Base-by-base conservation (phyloP, 2,329 filamentous ascomycete species). In the Purpureocillium lavendulum region DNA sequence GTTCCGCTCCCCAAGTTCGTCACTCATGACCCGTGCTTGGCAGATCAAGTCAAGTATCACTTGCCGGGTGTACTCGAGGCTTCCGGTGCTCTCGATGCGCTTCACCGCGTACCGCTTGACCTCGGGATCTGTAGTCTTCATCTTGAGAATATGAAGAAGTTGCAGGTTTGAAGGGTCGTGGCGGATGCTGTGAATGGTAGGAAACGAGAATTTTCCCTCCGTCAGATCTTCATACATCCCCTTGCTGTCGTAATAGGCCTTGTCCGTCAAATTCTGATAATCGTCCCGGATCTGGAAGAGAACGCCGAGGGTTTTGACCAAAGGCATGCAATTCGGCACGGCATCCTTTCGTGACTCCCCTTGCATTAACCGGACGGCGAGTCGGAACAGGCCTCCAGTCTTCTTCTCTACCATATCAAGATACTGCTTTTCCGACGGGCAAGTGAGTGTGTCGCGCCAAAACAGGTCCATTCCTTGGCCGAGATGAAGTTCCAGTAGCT, bases 391-490 rank as follows among this genome's bases (percentile, higher is more conserved):
- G 0, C 85, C 86, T 31, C 85, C 85, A 0, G 85, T 90, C 63
- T 90, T 90, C 64, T 89, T 87, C 47, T 75, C 75, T 13, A 90
- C 84, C 85, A 90, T 89, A 57, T 88, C 81, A 14, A 89, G 71
- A 60, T 90, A 90, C 60, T 89, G 84, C 48, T 85, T 82, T 61
- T 88, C 84, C 36, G 74, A 82, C 6, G 85, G 85, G 59, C 83
- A 88, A 16, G 79, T 86, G 41, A 88, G 65, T 15, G 78, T 84
- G 62, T 89, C 84, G 41, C 84, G 73, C 85, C 86, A 92, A 64
- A 83, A 88, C 28, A 92, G 70, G 53, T 92, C 86, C 82, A 89
- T 87, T 43, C 86, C 84, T 61, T 90, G 85, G 12, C 86, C 86
- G 16, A 83, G 69, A 60, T 90, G 85, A 35, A 92, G 73, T 57